Evolutionary conservation across 2,329 filamentous ascomycete species (phyloP).

Genomic region (Colletotrichum abscissum): DNA sequence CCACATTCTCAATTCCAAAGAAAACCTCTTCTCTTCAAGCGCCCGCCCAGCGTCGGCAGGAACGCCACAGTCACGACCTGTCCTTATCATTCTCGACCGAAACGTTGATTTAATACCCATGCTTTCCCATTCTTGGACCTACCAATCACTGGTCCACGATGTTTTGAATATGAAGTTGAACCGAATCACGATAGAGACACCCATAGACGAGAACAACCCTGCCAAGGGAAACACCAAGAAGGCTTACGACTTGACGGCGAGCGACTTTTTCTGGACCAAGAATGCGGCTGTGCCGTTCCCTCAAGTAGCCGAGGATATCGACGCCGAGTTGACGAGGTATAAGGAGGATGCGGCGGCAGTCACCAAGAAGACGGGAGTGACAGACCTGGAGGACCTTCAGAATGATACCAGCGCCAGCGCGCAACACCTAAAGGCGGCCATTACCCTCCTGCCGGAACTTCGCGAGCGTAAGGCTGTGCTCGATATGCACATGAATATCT

Average conservation of each 20-base stretch:
- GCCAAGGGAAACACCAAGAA: conserved; percentile 84
- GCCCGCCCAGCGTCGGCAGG: conserved; percentile 69
- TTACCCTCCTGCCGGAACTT: conserved; percentile 91
- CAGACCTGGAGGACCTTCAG: conserved; percentile 91
- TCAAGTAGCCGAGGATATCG: conserved; percentile 95
- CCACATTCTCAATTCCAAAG: conserved; percentile 96
- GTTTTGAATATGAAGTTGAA: conserved; percentile 76
- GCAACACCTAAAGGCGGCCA: conserved; percentile 94
- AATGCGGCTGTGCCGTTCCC: conserved; percentile 93
- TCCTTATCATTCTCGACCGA: conserved; percentile 92
- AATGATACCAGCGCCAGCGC: conserved; percentile 90
- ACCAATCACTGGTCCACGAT: conserved; percentile 85
- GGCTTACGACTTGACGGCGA: conserved; percentile 88
- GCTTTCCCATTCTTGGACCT: conserved; percentile 91
- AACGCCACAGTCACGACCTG: conserved; percentile 81
- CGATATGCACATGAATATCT: conserved; percentile 98
- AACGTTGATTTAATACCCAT: conserved; percentile 97
- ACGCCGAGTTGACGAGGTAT: conserved; percentile 91
- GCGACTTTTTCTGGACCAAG: conserved; percentile 96
- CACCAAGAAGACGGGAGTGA: conserved; percentile 93
- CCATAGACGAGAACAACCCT: conserved; percentile 80
- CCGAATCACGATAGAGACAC: conserved; percentile 90
- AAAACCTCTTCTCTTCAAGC: conserved; percentile 85
- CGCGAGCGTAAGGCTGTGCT: conserved; percentile 91
- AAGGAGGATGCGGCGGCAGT: conserved; percentile 95